Evolutionary conservation across 2,329 filamentous ascomycete species (phyloP), one percentile per base, ranked within the genome.

Genomic region (Dothistroma pini): DNA sequence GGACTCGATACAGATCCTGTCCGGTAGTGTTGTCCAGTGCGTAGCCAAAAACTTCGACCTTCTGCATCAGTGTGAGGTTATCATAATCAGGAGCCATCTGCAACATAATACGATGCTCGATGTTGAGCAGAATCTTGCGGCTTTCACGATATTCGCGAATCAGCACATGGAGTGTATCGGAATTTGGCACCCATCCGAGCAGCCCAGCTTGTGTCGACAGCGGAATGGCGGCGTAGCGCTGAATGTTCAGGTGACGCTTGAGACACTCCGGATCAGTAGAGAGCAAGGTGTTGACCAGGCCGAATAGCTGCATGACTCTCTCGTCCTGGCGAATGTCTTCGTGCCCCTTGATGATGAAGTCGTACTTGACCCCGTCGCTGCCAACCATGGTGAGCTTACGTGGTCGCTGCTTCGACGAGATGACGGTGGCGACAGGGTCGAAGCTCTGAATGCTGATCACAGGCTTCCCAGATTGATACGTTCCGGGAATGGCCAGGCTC

Each of bases 31-130:
- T 99, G 78, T 99, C 96, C 62, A 99, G 87, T 4, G 95, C 96
- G 75, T 99, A 99, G 34, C 95, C 93, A 74, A 99, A 99, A 11
- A 99, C 95, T 76, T 99, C 96, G 0, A 99, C 96, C 79, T 99
- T 99, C 75, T 99, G 96, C 95, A 99, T 97, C 38, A 99, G 84
- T 0, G 96, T 97, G 52, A 99, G 86, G 71, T 96, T 97, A 74
- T 99, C 95, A 72, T 97, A 99, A 74, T 99, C 95, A 0, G 95
- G 96, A 25, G 95, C 95, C 95, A 99, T 99, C 76, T 99, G 96
- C 59, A 99, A 81, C 95, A 99, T 99, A 75, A 99, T 99, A 49
- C 96, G 89, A 74, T 99, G 95, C 78, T 99, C 95, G 66, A 99
- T 99, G 73, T 99, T 99, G 68, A 99, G 88, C 44, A 99, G 80